These are phyloP conservation scores for Casuarina equisetifolia DNA, from an alignment of 306 rosid species.

Conservation along the genomic window DNA sequence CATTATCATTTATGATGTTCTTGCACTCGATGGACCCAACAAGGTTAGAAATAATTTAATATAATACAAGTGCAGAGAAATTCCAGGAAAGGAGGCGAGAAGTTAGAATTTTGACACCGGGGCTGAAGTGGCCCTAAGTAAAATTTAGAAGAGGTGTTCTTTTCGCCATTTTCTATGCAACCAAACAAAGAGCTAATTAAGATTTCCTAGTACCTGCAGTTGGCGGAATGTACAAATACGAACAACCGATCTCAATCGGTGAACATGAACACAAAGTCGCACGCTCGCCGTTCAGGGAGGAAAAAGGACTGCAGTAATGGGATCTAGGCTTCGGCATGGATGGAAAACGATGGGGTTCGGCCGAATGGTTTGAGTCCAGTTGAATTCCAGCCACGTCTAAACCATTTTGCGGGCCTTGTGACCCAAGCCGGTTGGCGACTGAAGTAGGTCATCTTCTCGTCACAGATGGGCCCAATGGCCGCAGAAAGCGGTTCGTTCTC, in stretches of 20 bases:
- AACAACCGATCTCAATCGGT: neutral
- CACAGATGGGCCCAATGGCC: no score
- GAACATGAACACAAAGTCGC: neutral
- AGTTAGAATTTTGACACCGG: neutral
- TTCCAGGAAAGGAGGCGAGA: neutral
- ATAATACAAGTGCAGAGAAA: neutral
- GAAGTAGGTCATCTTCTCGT: no score
- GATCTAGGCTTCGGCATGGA: no score
- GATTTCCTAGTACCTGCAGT: neutral
- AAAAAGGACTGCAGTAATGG: no score
- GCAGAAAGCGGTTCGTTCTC: no score
- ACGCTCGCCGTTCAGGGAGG: neutral
- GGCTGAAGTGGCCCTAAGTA: neutral
- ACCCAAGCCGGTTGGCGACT: no score
- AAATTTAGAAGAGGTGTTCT: neutral
- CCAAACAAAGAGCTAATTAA: neutral
- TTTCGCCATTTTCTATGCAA: neutral
- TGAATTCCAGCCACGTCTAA: no score
- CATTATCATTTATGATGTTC: neutral
- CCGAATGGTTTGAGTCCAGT: no score
- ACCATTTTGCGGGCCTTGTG: no score
- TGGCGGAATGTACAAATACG: neutral
- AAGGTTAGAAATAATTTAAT: neutral
- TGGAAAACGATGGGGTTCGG: no score
- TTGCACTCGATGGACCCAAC: neutral